A percentile compares a stretch with the other conserved stretches of the same genome.
Conservation (phyloP, 108 stramenopile species). For the Nitzschia inconspicua region DNA sequence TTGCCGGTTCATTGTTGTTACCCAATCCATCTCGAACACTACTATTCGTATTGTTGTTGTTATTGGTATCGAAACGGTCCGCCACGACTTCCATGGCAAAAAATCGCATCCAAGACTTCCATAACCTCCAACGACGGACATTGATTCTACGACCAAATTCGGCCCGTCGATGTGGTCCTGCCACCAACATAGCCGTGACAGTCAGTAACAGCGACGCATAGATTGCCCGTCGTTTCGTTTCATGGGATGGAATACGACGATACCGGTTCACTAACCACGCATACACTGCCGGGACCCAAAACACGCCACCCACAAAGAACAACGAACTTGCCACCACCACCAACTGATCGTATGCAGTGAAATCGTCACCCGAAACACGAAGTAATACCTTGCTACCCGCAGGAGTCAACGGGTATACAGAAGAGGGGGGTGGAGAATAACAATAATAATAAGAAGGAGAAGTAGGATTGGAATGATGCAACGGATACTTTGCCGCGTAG, state of each 20-base stretch:
- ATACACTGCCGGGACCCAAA: constrained; percentile 45
- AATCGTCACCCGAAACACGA: constrained; percentile 10
- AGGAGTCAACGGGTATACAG: constrained; percentile 40
- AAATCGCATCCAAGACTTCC: constrained; percentile 78
- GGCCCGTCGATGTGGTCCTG: constrained; percentile 67
- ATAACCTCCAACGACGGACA: constrained; percentile 68
- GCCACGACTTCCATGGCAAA: constrained; percentile 68
- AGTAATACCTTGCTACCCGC: constrained; percentile 27
- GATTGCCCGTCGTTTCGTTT: constrained; percentile 21
- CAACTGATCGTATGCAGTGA: constrained; percentile 27
- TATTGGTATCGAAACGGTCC: constrained; percentile 37
- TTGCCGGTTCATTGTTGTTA: constrained; percentile 58
- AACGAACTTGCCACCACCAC: constrained; percentile 28
- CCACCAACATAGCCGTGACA: constrained; percentile 15
- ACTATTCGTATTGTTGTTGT: neutral
- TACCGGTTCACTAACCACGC: constrained; percentile 21
- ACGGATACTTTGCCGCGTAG: too few species aligned
- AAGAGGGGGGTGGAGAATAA: too few species aligned
- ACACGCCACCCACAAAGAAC: constrained; percentile 39
- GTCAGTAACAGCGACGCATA: constrained; percentile 30
- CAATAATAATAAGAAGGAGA: too few species aligned
- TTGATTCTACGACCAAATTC: constrained; percentile 44
- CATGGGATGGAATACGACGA: constrained; percentile 10
- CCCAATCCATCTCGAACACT: constrained; percentile 26
- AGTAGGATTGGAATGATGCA: too few species aligned